Base-by-base conservation (phyloP, 345 rosid species). In the Trapa incisa region DNA sequence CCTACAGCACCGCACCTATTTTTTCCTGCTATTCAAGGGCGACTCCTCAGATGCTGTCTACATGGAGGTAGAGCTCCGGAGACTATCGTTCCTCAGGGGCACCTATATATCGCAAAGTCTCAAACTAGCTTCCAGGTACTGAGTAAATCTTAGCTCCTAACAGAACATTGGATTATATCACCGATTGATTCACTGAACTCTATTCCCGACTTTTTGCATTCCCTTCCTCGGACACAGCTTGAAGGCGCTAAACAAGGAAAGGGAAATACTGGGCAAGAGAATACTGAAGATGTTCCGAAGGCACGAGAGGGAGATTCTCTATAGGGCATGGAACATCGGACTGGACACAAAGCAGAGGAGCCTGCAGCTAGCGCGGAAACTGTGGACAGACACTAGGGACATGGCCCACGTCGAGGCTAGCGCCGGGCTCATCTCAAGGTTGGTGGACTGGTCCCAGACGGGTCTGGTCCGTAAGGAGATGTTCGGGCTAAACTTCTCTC, bases 341-440 rank as follows among this genome's bases (percentile, higher is more conserved):
- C 69, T 94, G 77, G 81, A 78, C 70, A 70, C 85, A 12, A 86
- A 78, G 72, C 75, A 85, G 54, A 87, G 96, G 79, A 78, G 89
- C 74, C 71, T 81, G 76, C 91, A 82, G 70, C 66, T 89, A 65
- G 87, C 82, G 2, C 78, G 85, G 17, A 65, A 75, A 5, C 68
- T 94, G 43, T 91, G 99, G 97, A 74, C 86, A 6, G 82, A 85
- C 77, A 68, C 76, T 47, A 72, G 73, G 45, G 88, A 86, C 75
- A 75, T 82, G 86, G 80, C 85, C 10, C 96, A 94, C 54, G 63
- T 87, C 57, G 64, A 80, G 22, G 86, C 88, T 73, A 94, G 97
- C 50, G 92, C 99, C 42, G 45, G 82, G 33, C 76, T 82, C 37
- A 84, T 94, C 7, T 87, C 89, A 16, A 88, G 80, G 83, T 79